Evolutionary conservation across 2,329 filamentous ascomycete genomes (phyloP).

Genomic region (Sporothrix globosa): DNA sequence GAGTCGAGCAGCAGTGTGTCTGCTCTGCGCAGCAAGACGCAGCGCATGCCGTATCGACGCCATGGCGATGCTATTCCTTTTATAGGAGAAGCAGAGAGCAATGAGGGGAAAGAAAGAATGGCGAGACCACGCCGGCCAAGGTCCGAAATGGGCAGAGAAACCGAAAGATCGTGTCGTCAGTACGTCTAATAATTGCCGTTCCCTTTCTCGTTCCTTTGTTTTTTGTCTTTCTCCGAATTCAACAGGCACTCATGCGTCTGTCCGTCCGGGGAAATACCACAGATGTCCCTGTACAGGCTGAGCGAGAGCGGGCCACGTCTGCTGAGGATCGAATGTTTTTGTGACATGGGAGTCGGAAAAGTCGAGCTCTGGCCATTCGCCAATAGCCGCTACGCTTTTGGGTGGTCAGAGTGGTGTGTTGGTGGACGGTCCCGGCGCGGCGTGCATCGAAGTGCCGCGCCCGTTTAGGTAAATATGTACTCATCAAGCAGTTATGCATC

Average conservation of each 20-base stretch:
- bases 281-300: neutral
- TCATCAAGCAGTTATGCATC: neutral
- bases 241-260: conserved; percentile 9
- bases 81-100: neutral
- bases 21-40: conserved; percentile 38
- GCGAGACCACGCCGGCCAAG: conserved; percentile 24
- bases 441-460: neutral
- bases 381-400: conserved; percentile 1
- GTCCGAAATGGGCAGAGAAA: conserved; percentile 35
- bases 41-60: conserved; percentile 28
- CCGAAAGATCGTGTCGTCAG: conserved; percentile 36
- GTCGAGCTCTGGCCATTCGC: conserved; percentile 6
- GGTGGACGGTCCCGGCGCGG: conserved; percentile 15
- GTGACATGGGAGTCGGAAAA: conserved; percentile 20
- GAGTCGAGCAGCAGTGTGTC: conserved; percentile 25
- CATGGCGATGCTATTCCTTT: conserved; percentile 21
- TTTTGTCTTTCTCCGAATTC: neutral
- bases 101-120: neutral
- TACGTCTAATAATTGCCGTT: conserved; percentile 30
- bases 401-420: conserved; percentile 3
- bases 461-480: neutral
- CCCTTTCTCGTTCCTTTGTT: neutral
- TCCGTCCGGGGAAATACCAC: neutral
- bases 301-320: conserved; percentile 20
- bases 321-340: conserved; percentile 31